These are phyloP conservation scores for Aspergillus brunneoviolaceus DNA, from an alignment of 2,329 filamentous ascomycete genomes.

Conservation along the genomic window DNA sequence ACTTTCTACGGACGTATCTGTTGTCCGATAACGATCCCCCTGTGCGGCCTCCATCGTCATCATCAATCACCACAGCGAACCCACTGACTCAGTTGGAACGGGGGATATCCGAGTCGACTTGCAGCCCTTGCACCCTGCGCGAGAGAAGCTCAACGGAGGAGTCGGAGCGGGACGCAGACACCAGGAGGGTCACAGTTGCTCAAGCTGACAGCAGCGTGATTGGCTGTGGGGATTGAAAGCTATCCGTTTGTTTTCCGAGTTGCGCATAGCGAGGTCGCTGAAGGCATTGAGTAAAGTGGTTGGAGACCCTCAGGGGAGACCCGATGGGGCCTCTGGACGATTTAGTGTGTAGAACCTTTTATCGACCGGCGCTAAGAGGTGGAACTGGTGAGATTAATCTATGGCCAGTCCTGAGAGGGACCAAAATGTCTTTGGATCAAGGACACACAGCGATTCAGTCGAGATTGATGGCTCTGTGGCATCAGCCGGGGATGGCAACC, in stretches of 20 bases:
- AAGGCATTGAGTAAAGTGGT: background rate
- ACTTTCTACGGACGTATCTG: background rate
- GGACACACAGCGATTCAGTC: background rate
- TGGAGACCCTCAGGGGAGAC: slow-evolving; percentile 6
- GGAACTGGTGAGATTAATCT: slow-evolving; percentile 14
- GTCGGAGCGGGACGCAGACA: slow-evolving; percentile 8
- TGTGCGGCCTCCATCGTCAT: background rate
- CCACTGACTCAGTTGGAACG: background rate
- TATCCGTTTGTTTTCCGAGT: slow-evolving; percentile 5
- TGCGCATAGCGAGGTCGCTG: slow-evolving; percentile 1
- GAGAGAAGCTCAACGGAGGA: background rate
- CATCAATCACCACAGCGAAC: background rate
- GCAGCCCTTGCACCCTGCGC: slow-evolving; percentile 3
- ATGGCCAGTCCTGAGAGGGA: slow-evolving; percentile 4
- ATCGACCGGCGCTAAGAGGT: slow-evolving; percentile 11
- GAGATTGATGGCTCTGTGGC: background rate
- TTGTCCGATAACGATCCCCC: background rate
- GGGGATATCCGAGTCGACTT: background rate
- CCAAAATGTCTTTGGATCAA: background rate
- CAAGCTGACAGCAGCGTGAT: background rate
- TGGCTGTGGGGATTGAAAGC: slow-evolving; percentile 1
- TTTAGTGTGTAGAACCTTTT: slow-evolving; percentile 5
- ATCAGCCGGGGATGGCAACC: background rate
- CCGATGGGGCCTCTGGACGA: slow-evolving; percentile 4
- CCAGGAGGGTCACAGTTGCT: slow-evolving; percentile 2